A percentile compares a stretch with the other conserved stretches of the same genome.
Conservation (phyloP, 2,329 filamentous ascomycete species). For the Aspergillus ibericus region DNA sequence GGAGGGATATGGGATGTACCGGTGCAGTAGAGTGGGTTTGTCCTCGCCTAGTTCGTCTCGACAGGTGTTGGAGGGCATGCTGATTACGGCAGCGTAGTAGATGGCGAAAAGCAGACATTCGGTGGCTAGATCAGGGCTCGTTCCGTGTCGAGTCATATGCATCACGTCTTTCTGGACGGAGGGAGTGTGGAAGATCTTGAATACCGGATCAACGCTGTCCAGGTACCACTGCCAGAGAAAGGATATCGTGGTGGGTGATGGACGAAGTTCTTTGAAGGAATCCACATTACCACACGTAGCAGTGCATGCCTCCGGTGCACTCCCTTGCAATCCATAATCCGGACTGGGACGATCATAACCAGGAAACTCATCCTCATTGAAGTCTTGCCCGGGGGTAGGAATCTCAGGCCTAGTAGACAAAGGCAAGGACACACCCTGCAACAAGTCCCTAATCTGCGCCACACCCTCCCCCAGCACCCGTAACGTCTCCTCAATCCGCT, state of each 20-base stretch:
- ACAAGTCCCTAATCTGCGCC: conserved; percentile 6
- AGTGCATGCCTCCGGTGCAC: too few relatives aligned
- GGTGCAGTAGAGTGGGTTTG: conserved; percentile 8
- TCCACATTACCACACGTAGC: too few relatives aligned
- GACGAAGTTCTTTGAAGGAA: background rate
- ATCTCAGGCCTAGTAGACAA: background rate
- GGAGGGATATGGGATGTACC: conserved; percentile 15
- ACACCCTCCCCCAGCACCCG: background rate
- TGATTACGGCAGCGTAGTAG: conserved; percentile 18
- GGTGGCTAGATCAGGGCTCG: background rate
- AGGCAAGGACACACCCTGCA: background rate
- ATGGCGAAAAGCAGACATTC: conserved; percentile 21
- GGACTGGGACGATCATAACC: too few relatives aligned
- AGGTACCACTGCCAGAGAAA: conserved; percentile 25
- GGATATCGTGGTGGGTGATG: conserved; percentile 5
- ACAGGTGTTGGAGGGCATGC: conserved; percentile 16
- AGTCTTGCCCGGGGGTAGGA: background rate
- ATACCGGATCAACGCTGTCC: conserved; percentile 51
- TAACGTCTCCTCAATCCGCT: conserved; percentile 12
- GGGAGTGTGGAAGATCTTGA: conserved; percentile 58
- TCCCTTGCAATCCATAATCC: too few relatives aligned
- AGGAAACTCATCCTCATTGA: too few relatives aligned
- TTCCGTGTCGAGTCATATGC: conserved; percentile 28
- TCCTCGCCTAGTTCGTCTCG: conserved; percentile 13
- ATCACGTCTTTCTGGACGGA: conserved; percentile 51